phyloP scores from a whole-genome alignment of 1,284 basidiomycete genomes.

The Leccinum solheimii region DNA sequence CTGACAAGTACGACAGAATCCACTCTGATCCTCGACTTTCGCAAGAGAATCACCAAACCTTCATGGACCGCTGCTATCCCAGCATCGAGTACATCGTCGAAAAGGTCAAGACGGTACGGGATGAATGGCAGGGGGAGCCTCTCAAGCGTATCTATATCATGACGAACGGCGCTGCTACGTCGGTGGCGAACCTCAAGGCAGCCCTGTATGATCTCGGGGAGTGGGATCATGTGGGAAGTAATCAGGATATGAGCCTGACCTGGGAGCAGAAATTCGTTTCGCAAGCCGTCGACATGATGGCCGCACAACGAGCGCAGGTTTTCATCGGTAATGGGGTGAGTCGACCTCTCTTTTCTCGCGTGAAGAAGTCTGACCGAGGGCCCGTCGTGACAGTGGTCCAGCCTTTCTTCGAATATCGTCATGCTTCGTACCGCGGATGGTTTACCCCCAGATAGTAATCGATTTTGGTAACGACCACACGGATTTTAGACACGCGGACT shows the following conservation, averaged over 20 bases:
- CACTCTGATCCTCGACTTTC: constrained; percentile 27
- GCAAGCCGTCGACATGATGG: constrained; percentile 46
- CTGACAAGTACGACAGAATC: constrained; percentile 35
- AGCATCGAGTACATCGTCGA: constrained; percentile 38
- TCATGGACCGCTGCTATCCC: constrained; percentile 42
- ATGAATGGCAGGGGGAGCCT: constrained; percentile 23
- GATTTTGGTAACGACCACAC: constrained; percentile 28
- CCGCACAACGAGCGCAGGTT: constrained; percentile 43
- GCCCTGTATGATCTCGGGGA: constrained; percentile 37
- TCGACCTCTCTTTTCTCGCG: neutral
- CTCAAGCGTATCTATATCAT: constrained; percentile 48
- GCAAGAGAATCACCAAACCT: constrained; percentile 28
- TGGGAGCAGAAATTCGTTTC: constrained; percentile 42
- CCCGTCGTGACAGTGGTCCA: constrained; percentile 47
- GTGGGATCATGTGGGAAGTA: constrained; percentile 30
- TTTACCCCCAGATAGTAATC: constrained; percentile 21
- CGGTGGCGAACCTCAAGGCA: constrained; percentile 45
- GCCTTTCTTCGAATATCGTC: constrained; percentile 51
- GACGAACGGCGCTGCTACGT: constrained; percentile 51
- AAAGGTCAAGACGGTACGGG: constrained; percentile 29
- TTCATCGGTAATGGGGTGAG: constrained; percentile 47
- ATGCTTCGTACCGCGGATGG: constrained; percentile 44
- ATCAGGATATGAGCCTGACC: constrained; percentile 38
- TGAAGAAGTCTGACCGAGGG: neutral
- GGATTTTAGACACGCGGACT: neutral